These are phyloP conservation scores for Monilinia fructicola DNA, from an alignment of 2,329 filamentous ascomycete species.

Conservation along the genomic window DNA sequence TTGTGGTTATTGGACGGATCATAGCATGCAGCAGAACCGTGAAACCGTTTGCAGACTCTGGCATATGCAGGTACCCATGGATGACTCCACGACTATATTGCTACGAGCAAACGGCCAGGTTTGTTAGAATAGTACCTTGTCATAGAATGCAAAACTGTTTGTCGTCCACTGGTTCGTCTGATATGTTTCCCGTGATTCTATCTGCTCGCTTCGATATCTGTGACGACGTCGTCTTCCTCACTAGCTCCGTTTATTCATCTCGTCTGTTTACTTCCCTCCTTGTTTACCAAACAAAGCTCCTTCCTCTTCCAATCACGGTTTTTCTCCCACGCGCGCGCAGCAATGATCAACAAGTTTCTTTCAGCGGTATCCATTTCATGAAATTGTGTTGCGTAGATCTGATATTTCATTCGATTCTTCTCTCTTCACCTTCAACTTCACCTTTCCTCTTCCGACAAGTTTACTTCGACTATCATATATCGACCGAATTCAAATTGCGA, in stretches of 20 bases:
- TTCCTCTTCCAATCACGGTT: neutral
- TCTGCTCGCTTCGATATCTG: neutral
- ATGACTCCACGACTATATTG: neutral
- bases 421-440: too few relatives aligned
- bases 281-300: neutral
- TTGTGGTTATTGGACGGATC: neutral
- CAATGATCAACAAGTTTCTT: neutral
- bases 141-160: neutral
- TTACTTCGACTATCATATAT: neutral
- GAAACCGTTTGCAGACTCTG: neutral
- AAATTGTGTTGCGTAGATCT: neutral
- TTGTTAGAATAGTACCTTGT: neutral
- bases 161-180: neutral
- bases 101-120: neutral
- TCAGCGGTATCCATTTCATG: neutral
- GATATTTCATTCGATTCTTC: neutral
- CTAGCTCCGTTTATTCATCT: conserved; percentile 3
- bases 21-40: neutral
- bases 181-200: neutral
- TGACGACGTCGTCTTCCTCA: neutral
- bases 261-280: conserved; percentile 7
- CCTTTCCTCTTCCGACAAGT: neutral
- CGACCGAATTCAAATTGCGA: neutral
- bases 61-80: conserved; percentile 11
- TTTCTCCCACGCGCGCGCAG: neutral